Evolutionary conservation across 768 basidiomycete genomes (phyloP).

Genomic region (Neoboletus brunneissimus): DNA sequence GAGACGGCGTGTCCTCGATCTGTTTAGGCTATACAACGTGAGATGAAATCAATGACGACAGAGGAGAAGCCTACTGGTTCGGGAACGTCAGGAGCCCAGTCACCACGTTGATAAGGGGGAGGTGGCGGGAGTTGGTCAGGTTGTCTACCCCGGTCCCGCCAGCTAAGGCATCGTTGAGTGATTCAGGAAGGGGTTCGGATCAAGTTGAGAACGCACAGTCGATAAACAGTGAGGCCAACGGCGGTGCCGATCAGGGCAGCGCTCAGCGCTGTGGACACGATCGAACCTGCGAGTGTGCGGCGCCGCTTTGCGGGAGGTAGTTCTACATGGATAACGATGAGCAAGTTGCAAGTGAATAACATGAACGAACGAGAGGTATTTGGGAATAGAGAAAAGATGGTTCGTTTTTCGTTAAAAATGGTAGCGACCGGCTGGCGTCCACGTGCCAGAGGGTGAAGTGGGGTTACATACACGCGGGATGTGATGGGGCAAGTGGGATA

Average conservation of each 20-base stretch:
- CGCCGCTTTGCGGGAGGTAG: slow-evolving; percentile 75
- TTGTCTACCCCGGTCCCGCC: slow-evolving; percentile 69
- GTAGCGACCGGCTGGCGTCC: slow-evolving; percentile 5
- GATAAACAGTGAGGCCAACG: slow-evolving; percentile 83
- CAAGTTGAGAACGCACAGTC: slow-evolving; percentile 56
- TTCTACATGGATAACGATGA: slow-evolving; percentile 60
- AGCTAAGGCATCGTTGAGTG: slow-evolving; percentile 41
- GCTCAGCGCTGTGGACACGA: slow-evolving; percentile 80
- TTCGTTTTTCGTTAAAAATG: slow-evolving; percentile 15
- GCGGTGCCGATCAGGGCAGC: slow-evolving; percentile 85
- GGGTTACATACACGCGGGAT: slow-evolving; percentile 20
- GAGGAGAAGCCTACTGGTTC: slow-evolving; percentile 30
- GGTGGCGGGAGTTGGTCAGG: slow-evolving; percentile 47
- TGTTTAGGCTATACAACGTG: slow-evolving; percentile 26
- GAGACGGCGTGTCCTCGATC: slow-evolving; percentile 37
- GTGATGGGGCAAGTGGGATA: slow-evolving; percentile 12
- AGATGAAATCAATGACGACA: slow-evolving; percentile 9
- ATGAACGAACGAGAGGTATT: slow-evolving; percentile 25
- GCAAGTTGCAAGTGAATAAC: slow-evolving; percentile 36
- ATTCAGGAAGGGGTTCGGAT: neutral
- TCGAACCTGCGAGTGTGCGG: slow-evolving; percentile 75
- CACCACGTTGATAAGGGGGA: slow-evolving; percentile 63
- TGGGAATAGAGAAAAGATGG: slow-evolving; percentile 12
- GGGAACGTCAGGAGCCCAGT: slow-evolving; percentile 47
- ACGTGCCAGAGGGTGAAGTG: slow-evolving; percentile 20